phyloP scores from a whole-genome alignment of 2,329 filamentous ascomycete species.

The Hypoxylon sp. region DNA sequence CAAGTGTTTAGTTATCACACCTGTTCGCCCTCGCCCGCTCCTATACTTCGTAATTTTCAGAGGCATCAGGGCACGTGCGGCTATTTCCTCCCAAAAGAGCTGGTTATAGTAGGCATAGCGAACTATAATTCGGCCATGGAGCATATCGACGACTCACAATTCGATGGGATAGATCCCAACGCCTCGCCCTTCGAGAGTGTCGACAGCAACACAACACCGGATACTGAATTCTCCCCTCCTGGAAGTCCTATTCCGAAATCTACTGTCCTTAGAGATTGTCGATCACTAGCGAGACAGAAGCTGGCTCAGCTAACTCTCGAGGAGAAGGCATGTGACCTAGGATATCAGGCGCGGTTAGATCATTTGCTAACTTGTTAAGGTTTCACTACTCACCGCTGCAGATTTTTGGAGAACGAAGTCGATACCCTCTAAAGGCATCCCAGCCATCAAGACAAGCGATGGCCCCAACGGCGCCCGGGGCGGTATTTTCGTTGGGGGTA shows the following conservation, averaged over 20 bases:
- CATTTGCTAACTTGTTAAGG: slow-evolving; percentile 56
- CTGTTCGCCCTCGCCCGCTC: slow-evolving; percentile 1
- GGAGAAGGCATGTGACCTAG: slow-evolving; percentile 65
- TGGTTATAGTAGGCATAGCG: slow-evolving; percentile 7
- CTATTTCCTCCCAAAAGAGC: slow-evolving; percentile 12
- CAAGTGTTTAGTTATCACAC: slow-evolving; percentile 9
- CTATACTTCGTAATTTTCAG: slow-evolving; percentile 6
- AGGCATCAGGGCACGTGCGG: slow-evolving; percentile 19
- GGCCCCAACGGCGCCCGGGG: slow-evolving; percentile 79
- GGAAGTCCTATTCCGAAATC: slow-evolving; percentile 60
- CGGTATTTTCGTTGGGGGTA: slow-evolving; percentile 77
- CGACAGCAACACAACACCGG: slow-evolving; percentile 62
- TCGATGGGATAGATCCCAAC: slow-evolving; percentile 55
- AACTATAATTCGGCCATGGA: slow-evolving; percentile 46
- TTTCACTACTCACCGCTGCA: slow-evolving; percentile 71
- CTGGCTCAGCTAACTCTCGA: slow-evolving; percentile 67
- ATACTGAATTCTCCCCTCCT: slow-evolving; percentile 65
- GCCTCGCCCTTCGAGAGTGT: slow-evolving; percentile 56
- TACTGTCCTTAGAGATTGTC: slow-evolving; percentile 57
- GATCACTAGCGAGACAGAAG: slow-evolving; percentile 63
- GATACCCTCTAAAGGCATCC: slow-evolving; percentile 74
- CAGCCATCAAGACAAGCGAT: slow-evolving; percentile 76
- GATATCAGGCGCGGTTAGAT: not conserved
- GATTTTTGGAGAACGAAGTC: slow-evolving; percentile 80
- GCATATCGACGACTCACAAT: slow-evolving; percentile 49